A percentile compares a stretch with the other conserved stretches of the same genome.
These are phyloP conservation scores for Fomitopsis betulina DNA, from an alignment of 1,284 basidiomycete species.

Conservation along the genomic window DNA sequence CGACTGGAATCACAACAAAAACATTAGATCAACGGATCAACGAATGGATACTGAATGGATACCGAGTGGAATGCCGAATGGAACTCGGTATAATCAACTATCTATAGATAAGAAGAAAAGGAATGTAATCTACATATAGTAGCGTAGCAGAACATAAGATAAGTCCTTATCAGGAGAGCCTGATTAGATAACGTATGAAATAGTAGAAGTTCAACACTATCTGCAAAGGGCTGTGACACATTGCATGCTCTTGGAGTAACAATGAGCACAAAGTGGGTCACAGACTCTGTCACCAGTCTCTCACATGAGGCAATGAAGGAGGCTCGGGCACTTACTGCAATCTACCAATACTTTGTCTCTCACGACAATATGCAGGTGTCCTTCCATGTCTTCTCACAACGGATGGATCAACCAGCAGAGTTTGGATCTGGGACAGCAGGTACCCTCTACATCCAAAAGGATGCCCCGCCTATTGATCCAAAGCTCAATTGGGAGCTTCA, in stretches of 20 bases:
- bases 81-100: too few species aligned
- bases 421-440: neutral
- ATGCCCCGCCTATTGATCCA: neutral
- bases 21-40: too few species aligned
- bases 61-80: too few species aligned
- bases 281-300: slow-evolving; percentile 4
- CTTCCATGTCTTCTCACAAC: slow-evolving; percentile 19
- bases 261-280: slow-evolving; percentile 27
- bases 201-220: too few species aligned
- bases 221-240: slow-evolving; percentile 23
- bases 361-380: slow-evolving; percentile 37
- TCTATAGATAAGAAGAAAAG: too few species aligned
- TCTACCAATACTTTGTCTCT: slow-evolving; percentile 23
- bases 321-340: slow-evolving; percentile 11
- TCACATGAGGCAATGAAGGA: neutral
- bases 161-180: too few species aligned
- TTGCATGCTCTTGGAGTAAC: slow-evolving; percentile 22
- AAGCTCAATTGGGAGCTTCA: neutral
- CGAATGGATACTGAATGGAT: too few species aligned
- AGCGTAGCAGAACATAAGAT: too few species aligned
- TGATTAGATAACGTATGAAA: too few species aligned
- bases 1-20: too few species aligned
- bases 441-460: neutral
- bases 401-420: neutral
- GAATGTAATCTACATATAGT: too few species aligned